These are phyloP conservation scores for Smittium culicis DNA, from an alignment of 371 early-diverging fungal genomes.

Conservation along the genomic window DNA sequence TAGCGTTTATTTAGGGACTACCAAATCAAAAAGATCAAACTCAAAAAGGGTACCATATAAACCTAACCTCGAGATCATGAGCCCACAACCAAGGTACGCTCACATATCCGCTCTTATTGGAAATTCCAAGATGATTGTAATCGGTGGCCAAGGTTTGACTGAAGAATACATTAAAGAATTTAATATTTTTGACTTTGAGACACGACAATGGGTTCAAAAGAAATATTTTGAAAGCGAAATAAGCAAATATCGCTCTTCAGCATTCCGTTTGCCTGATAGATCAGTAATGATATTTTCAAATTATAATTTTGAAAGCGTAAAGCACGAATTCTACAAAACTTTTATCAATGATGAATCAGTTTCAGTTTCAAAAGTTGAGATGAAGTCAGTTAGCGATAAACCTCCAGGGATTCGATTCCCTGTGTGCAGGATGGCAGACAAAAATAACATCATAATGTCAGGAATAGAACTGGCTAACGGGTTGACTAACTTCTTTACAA, in stretches of 20 bases:
- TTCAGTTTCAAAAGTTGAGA: slow-evolving; percentile 44
- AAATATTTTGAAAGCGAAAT: slow-evolving; percentile 54
- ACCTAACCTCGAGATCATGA: slow-evolving; percentile 19
- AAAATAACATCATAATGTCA: slow-evolving; percentile 44
- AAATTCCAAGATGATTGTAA: slow-evolving; percentile 45
- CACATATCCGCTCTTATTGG: slow-evolving; percentile 46
- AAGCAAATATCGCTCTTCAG: slow-evolving; percentile 63
- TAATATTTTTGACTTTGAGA: slow-evolving; percentile 53
- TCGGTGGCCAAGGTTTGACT: slow-evolving; percentile 71
- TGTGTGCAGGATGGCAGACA: slow-evolving; percentile 40
- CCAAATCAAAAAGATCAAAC: neutral
- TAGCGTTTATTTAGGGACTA: neutral
- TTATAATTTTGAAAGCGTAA: slow-evolving; percentile 61
- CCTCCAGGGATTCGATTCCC: slow-evolving; percentile 74
- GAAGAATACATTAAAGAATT: slow-evolving; percentile 63
- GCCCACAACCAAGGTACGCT: slow-evolving; percentile 66
- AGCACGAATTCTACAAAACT: slow-evolving; percentile 51
- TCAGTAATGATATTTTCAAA: slow-evolving; percentile 48
- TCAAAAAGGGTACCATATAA: neutral
- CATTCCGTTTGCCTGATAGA: slow-evolving; percentile 33
- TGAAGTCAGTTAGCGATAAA: slow-evolving; percentile 40
- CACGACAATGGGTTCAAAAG: slow-evolving; percentile 49
- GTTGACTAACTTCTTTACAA: slow-evolving; percentile 44
- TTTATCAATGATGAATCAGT: slow-evolving; percentile 39
- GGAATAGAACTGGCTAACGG: slow-evolving; percentile 57